phyloP scores from a whole-genome alignment of 169 alveolate genomes.

The Eimeria necatrix region DNA sequence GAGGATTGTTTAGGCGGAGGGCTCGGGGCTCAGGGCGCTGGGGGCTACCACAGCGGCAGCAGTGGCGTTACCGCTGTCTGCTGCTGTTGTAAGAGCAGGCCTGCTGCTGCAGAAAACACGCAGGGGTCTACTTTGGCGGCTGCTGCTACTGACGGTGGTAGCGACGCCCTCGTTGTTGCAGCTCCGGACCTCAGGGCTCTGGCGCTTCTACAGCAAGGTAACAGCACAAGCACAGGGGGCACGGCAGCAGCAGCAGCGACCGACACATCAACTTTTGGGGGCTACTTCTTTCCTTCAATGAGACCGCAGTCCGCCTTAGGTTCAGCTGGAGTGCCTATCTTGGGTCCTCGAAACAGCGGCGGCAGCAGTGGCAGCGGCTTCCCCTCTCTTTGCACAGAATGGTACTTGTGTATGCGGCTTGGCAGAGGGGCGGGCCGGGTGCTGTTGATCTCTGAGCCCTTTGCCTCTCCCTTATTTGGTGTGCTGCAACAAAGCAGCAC shows the following conservation, averaged over 20 bases:
- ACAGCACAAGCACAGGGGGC: not conserved
- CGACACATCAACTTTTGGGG: not conserved
- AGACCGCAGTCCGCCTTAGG: not conserved
- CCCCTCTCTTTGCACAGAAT: constrained; percentile 12
- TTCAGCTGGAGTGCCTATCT: not conserved
- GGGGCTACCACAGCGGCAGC: constrained; percentile 21
- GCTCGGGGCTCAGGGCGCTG: not conserved
- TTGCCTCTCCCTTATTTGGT: not conserved
- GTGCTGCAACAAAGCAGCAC: constrained; percentile 36
- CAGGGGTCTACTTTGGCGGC: not conserved
- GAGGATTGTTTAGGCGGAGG: not conserved
- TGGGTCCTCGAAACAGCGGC: not conserved
- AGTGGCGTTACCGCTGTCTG: not conserved
- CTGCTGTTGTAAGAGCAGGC: constrained; percentile 37
- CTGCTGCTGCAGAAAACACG: not conserved
- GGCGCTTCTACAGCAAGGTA: constrained; percentile 50
- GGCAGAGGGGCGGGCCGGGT: constrained; percentile 18
- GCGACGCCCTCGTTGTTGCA: constrained; percentile 47
- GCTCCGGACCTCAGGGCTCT: constrained; percentile 45
- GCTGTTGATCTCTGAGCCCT: constrained; percentile 18
- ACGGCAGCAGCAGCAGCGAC: not conserved
- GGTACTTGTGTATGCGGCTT: constrained; percentile 8
- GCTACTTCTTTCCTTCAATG: not conserved
- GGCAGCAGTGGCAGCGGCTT: constrained; percentile 28
- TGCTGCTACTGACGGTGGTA: not conserved